Evolutionary conservation across 2,329 filamentous ascomycete genomes (phyloP), one percentile per base, ranked within the genome.

Genomic region (Amesomyces nigricolor): DNA sequence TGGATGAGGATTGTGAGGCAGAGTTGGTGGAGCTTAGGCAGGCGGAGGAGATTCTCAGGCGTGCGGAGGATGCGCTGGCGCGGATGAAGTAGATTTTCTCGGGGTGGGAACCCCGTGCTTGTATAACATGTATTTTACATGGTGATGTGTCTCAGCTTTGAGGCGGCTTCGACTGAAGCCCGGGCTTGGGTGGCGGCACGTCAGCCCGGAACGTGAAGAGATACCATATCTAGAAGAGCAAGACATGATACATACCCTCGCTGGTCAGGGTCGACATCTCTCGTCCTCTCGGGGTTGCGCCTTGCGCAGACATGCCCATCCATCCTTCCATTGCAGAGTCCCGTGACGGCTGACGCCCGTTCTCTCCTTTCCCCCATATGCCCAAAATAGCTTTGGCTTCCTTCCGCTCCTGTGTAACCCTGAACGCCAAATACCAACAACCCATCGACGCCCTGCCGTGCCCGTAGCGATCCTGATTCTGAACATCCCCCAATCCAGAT

Each of bases 31-130:
- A 75, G 58, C 62, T 76, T 9, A 64, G 65, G n/a, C 70, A 65
- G 57, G 72, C 75, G 8, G 72, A 70, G 40, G 70, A 73, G 54
- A 66, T 82, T 26, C 70, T 83, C 7, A 65, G 67, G n/a, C 73
- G 70, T 64, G 80, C 79, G 2, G 71, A 77, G 60, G 72, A 78
- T 49, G 74, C 78, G 11, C 68, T 83, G 43, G 63, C 68, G 58
- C 71, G 69, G 47, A 65, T 83, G 63, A 75, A 75, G 64, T 82
- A 72, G 57, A 46, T 6, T 17, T 53, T 40, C 38, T 26, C 22
- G 22, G 14, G 38, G 50, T 22, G 7, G 29, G 42, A 22, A 43
- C 45, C 40, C 45, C 42, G 32, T 56, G n/a, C n/a, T n/a, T n/a
- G 52, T 54, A 58, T 56, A 58, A 52, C 49, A 58, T 64, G 61